Conservation (phyloP, 2,329 filamentous ascomycete genomes). For the Colletotrichum agaves region DNA sequence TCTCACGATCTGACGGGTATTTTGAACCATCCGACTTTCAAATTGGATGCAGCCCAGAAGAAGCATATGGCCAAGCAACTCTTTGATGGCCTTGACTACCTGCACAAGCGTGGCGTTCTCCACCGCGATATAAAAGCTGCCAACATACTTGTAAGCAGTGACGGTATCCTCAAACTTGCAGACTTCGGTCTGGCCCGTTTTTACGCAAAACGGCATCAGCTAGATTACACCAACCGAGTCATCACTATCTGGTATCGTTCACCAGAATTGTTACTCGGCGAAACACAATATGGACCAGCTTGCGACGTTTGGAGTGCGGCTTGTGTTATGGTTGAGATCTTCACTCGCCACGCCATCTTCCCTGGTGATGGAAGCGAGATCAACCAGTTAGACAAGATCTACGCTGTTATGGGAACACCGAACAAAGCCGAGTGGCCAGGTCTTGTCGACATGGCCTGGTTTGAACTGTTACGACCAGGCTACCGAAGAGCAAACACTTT, state of each 20-base stretch:
- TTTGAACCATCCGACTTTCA: conserved; percentile 93
- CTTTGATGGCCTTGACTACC: conserved; percentile 92
- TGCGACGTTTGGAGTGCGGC: conserved; percentile 98
- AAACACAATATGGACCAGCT: conserved; percentile 88
- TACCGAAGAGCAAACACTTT: conserved; percentile 80
- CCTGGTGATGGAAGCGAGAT: conserved; percentile 96
- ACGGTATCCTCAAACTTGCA: conserved; percentile 89
- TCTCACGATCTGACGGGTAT: conserved; percentile 96
- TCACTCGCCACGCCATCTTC: conserved; percentile 92
- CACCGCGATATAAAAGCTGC: conserved; percentile 99
- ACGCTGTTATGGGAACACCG: conserved; percentile 89
- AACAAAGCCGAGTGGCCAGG: conserved; percentile 87
- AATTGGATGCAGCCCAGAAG: conserved; percentile 84
- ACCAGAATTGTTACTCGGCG: conserved; percentile 88
- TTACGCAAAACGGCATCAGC: conserved; percentile 89
- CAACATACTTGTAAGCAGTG: conserved; percentile 93
- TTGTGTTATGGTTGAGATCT: conserved; percentile 96
- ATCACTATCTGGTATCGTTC: conserved; percentile 99
- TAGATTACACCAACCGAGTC: conserved; percentile 98
- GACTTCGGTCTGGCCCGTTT: conserved; percentile 97
- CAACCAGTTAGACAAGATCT: conserved; percentile 96
- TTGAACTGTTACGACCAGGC: conserved; percentile 85
- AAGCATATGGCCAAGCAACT: conserved; percentile 94
- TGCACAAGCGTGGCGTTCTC: conserved; percentile 91
- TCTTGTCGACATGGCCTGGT: conserved; percentile 96